Evolutionary conservation across 78 protist species (phyloP).

Genomic region (Emiliania huxleyi): DNA sequence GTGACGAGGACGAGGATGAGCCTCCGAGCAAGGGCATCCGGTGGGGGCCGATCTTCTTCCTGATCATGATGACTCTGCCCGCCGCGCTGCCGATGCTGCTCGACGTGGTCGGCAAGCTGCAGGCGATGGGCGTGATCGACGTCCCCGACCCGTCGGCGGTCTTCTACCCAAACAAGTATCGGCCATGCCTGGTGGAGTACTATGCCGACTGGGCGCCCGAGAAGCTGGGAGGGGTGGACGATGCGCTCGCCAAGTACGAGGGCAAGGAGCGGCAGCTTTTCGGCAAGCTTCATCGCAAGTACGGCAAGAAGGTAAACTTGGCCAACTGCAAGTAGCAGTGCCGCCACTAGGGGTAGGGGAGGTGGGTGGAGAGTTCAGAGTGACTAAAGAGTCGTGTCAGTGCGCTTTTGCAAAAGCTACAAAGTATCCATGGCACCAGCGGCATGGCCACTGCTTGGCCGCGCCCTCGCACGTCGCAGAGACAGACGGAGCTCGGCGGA

Average conservation of each 20-base stretch:
- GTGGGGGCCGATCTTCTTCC: background rate
- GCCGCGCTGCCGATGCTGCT: background rate
- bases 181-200: background rate
- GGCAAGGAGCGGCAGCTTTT: slow-evolving; percentile 21
- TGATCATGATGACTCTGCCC: background rate
- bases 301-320: background rate
- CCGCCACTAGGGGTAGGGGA: too few relatives aligned
- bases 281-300: background rate
- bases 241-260: background rate
- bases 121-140: background rate
- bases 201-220: slow-evolving; percentile 17
- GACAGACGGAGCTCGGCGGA: too few relatives aligned
- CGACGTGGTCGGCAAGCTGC: background rate
- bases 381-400: too few relatives aligned
- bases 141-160: background rate
- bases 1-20: background rate
- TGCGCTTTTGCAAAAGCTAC: too few relatives aligned
- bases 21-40: background rate
- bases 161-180: background rate
- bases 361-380: too few relatives aligned
- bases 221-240: background rate
- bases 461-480: too few relatives aligned
- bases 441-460: too few relatives aligned
- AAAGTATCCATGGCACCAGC: too few relatives aligned
- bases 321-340: too few relatives aligned